These are phyloP conservation scores for Mucor indicus DNA, from an alignment of 371 early-diverging fungal species.

Conservation along the genomic window DNA sequence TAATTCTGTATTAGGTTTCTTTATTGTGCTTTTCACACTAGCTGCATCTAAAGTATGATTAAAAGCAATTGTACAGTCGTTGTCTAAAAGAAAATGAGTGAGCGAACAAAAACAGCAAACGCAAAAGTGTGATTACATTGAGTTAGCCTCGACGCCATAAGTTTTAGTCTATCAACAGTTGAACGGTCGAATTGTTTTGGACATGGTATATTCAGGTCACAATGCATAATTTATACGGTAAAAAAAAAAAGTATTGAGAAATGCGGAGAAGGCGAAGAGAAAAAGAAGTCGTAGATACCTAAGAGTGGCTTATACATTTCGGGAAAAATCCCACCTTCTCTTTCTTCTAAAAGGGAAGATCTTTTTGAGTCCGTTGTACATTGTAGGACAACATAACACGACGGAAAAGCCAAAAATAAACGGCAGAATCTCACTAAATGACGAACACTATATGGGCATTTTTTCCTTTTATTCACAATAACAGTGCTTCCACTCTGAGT, in stretches of 20 bases:
- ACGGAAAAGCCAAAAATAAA: too few species aligned
- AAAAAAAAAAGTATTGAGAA: neutral
- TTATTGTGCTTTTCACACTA: conserved; percentile 1
- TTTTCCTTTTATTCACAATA: too few species aligned
- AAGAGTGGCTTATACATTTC: too few species aligned
- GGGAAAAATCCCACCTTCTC: too few species aligned
- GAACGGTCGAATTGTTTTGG: conserved; percentile 12
- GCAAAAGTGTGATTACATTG: conserved; percentile 14
- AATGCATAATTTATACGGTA: conserved; percentile 16
- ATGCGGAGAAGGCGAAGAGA: too few species aligned
- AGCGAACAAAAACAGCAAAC: neutral
- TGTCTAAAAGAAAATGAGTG: conserved; percentile 3
- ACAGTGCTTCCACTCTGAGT: too few species aligned
- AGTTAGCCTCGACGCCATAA: conserved; percentile 26
- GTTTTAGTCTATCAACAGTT: conserved; percentile 20
- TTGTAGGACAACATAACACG: too few species aligned
- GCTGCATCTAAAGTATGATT: conserved; percentile 14
- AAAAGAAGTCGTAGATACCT: too few species aligned
- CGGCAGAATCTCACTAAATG: too few species aligned
- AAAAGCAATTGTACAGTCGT: conserved; percentile 19
- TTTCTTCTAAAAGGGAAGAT: too few species aligned
- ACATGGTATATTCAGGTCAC: conserved; percentile 40
- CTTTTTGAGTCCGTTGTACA: too few species aligned
- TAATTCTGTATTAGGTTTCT: neutral
- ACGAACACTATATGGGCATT: too few species aligned